Evolutionary conservation across 2,329 filamentous ascomycete genomes (phyloP), one percentile per base, ranked within the genome.

Genomic region (Cladosporium sphaerospermum): DNA sequence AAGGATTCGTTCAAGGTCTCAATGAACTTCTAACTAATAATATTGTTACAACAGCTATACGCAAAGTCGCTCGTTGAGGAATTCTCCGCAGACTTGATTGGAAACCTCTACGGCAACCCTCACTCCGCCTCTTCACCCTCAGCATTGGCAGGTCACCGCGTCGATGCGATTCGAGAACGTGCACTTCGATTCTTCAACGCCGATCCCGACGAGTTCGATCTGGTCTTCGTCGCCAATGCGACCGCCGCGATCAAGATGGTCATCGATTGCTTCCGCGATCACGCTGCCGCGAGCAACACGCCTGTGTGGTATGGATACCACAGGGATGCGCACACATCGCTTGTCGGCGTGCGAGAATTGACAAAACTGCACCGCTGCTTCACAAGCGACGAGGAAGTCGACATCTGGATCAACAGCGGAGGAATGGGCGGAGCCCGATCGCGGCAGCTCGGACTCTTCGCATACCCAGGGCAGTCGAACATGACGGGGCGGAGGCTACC

Each of bases 31-130:
- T 48, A 59, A 56, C 18, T 40, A 45, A 23, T 42, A 43, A 36
- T 54, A 67, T 8, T 64, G 2, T 18, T 18, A 18, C 16, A 18
- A 19, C 53, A 69, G 65, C 75, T 83, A 39, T 82, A 82, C 60
- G 77, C 82, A 42, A 78, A 73, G 57, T 81, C 81, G 23, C 73
- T 82, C 34, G 71, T 85, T 39, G 73, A 77, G 43, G 70, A 71
- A 19, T 84, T 85, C 65, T 75, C 78, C 5, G 64, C 61, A 14
- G 77, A 81, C 59, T 75, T 86, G 67, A 70, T 76, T 39, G 63
- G 70, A 33, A 78, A 76, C 56, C 72, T 86, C n/a, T 83, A 84
- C 60, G 83, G 83, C 9, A 87, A 87, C 59, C 84, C 84, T 2
- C 84, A 87, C 64, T 86, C 84, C 1, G 75, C 80, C 58, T 83